Evolutionary conservation across 495 filamentous ascomycete species (phyloP).

Genomic region (Ascodesmis nigricans): DNA sequence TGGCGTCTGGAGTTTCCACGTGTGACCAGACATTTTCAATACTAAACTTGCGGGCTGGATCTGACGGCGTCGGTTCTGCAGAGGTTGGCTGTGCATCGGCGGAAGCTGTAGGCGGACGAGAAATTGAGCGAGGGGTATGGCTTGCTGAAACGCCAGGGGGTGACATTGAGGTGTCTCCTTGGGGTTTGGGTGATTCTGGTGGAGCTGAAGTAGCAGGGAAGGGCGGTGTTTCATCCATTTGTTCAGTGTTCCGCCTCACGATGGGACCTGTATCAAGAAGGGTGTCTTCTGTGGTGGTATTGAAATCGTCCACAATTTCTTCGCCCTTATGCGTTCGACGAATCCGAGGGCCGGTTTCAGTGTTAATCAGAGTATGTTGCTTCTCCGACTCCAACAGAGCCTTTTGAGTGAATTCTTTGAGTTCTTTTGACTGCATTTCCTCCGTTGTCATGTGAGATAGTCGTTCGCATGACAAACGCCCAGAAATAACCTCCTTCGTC

Average conservation of each 20-base stretch:
- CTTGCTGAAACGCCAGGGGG: constrained; percentile 10
- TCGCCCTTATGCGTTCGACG: constrained; percentile 89
- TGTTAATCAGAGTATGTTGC: constrained; percentile 58
- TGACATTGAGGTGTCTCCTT: constrained; percentile 12
- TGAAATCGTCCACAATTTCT: constrained; percentile 54
- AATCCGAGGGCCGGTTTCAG: constrained; percentile 59
- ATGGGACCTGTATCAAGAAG: constrained; percentile 11
- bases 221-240: constrained; percentile 4
- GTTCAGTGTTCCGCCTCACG: constrained; percentile 7
- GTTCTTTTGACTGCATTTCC: constrained; percentile 78
- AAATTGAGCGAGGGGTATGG: constrained; percentile 10
- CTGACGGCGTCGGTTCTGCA: constrained; percentile 2
- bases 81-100: background rate
- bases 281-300: constrained; percentile 13
- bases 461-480: constrained; percentile 42
- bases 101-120: constrained; percentile 4
- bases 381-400: constrained; percentile 50
- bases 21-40: constrained; percentile 35
- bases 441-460: constrained; percentile 66
- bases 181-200: background rate
- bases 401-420: constrained; percentile 54
- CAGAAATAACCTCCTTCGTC: constrained; percentile 47
- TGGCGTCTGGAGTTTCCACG: constrained; percentile 29
- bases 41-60: constrained; percentile 25
- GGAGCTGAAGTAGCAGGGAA: background rate